Conservation (phyloP, 768 basidiomycete species). For the Tephrocybe sp. region DNA sequence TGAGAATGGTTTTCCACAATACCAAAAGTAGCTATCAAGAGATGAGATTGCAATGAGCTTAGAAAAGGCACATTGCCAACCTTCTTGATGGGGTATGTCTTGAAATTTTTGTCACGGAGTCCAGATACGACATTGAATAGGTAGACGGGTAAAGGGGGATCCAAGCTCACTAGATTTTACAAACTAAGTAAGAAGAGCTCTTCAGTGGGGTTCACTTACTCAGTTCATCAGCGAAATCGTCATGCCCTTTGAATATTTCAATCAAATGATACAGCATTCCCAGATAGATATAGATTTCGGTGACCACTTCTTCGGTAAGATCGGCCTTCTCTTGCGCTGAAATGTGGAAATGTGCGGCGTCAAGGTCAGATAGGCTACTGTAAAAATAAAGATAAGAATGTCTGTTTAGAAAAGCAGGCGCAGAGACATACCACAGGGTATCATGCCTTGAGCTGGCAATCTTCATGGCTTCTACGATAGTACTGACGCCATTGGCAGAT, state of each 20-base stretch:
- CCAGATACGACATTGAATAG: constrained; percentile 89
- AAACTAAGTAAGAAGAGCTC: background rate
- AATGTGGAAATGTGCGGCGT: constrained; percentile 71
- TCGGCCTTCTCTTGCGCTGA: constrained; percentile 71
- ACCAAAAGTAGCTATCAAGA: constrained; percentile 77
- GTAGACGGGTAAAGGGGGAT: constrained; percentile 92
- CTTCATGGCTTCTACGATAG: constrained; percentile 86
- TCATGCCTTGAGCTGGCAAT: constrained; percentile 89
- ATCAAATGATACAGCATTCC: constrained; percentile 95
- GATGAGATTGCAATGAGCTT: constrained; percentile 13
- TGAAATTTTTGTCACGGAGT: constrained; percentile 89
- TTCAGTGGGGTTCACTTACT: constrained; percentile 57
- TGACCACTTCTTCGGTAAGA: constrained; percentile 86
- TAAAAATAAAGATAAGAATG: constrained; percentile 8
- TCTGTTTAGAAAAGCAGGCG: background rate
- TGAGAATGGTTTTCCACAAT: constrained; percentile 91
- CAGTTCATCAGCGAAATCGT: constrained; percentile 94
- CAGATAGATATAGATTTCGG: constrained; percentile 90
- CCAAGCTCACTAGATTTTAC: constrained; percentile 76
- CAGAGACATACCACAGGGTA: constrained; percentile 57
- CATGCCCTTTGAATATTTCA: constrained; percentile 90
- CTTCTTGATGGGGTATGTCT: constrained; percentile 98
- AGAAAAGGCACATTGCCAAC: constrained; percentile 36
- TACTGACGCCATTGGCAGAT: constrained; percentile 77
- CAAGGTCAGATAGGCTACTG: constrained; percentile 76